These are phyloP conservation scores for Xylariaceae sp. DNA, from an alignment of 2,329 filamentous ascomycete species.

Conservation along the genomic window DNA sequence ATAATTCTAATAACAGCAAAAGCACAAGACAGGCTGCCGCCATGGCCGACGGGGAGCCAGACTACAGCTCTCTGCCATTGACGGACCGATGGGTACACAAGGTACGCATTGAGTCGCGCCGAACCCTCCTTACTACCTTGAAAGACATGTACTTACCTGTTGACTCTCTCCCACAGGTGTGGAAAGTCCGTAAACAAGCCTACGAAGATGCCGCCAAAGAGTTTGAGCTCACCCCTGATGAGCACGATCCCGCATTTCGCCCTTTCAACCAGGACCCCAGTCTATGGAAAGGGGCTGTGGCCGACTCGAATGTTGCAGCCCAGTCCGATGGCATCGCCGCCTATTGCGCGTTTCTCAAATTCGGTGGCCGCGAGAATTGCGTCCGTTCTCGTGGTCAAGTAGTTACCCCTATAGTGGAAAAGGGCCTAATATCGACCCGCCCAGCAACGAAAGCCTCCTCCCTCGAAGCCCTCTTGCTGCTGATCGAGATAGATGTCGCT, in stretches of 20 bases:
- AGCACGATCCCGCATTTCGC: slow-evolving; percentile 77
- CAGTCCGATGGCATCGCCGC: slow-evolving; percentile 88
- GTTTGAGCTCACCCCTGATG: slow-evolving; percentile 79
- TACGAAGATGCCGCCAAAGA: slow-evolving; percentile 89
- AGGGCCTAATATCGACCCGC: slow-evolving; percentile 81
- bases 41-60: slow-evolving; percentile 81
- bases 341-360: slow-evolving; percentile 88
- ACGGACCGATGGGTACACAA: slow-evolving; percentile 81
- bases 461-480: slow-evolving; percentile 78
- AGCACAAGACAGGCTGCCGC: slow-evolving; percentile 17
- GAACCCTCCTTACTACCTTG: neutral
- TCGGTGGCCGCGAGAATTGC: slow-evolving; percentile 73
- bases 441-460: slow-evolving; percentile 84
- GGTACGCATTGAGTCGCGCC: slow-evolving; percentile 41
- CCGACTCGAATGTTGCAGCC: slow-evolving; percentile 93
- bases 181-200: slow-evolving; percentile 93
- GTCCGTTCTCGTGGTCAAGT: slow-evolving; percentile 71
- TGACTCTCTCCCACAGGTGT: slow-evolving; percentile 52
- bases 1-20: too few species aligned
- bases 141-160: slow-evolving; percentile 7
- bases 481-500: slow-evolving; percentile 83
- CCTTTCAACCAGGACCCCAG: slow-evolving; percentile 81
- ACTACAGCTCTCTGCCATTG: slow-evolving; percentile 73
- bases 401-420: slow-evolving; percentile 78
- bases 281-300: slow-evolving; percentile 87